A percentile compares a stretch with the other conserved stretches of the same genome.
Evolutionary conservation across 1,139 yeast genomes (phyloP).

Genomic region (Yamadazyma blattariae): DNA sequence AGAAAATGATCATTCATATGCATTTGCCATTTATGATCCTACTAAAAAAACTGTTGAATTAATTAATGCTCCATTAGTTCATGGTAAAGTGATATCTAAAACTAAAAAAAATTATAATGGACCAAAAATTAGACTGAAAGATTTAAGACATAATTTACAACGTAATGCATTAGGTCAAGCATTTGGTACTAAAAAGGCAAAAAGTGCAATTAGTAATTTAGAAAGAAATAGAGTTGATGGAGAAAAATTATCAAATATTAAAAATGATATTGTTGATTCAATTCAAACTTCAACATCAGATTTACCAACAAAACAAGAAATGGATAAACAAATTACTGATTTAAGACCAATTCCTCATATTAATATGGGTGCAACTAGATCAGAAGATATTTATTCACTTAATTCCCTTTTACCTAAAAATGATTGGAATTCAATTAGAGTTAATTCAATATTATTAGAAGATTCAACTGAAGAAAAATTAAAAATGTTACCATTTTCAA

Average conservation of each 20-base stretch:
- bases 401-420: constrained; percentile 63
- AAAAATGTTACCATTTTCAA: constrained; percentile 58
- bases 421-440: constrained; percentile 65
- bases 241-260: constrained; percentile 68
- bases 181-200: constrained; percentile 96
- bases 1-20: constrained; percentile 37
- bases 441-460: constrained; percentile 53
- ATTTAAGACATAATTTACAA: constrained; percentile 54
- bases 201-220: constrained; percentile 78
- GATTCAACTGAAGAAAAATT: constrained; percentile 45
- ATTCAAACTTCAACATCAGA: constrained; percentile 69
- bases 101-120: constrained; percentile 51
- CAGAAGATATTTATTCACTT: constrained; percentile 79
- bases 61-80: constrained; percentile 56
- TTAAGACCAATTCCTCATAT: constrained; percentile 86
- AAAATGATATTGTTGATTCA: constrained; percentile 77
- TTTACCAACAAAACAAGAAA: constrained; percentile 67
- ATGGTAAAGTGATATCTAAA: constrained; percentile 55
- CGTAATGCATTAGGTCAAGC: constrained; percentile 89
- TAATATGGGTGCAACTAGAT: constrained; percentile 71
- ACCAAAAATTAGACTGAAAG: constrained; percentile 58
- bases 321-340: constrained; percentile 49
- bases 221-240: constrained; percentile 87
- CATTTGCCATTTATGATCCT: constrained; percentile 72
- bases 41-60: constrained; percentile 56